These are phyloP conservation scores for Clitoria ternatea DNA, from an alignment of 306 rosid genomes.

Conservation along the genomic window DNA sequence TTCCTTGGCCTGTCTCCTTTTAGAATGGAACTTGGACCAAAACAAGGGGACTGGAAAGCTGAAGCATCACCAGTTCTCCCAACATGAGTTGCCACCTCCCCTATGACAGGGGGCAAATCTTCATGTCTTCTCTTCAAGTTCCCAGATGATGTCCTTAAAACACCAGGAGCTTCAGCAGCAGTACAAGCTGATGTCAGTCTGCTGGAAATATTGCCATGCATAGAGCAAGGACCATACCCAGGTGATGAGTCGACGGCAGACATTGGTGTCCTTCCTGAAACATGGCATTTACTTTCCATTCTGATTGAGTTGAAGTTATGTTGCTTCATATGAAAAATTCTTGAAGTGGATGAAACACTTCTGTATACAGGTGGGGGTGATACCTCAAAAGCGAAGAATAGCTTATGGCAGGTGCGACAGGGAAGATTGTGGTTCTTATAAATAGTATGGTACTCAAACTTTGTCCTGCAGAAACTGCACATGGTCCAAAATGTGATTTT, in stretches of 20 bases:
- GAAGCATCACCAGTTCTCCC: slow-evolving; percentile 34
- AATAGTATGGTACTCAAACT: slow-evolving; percentile 49
- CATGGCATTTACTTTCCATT: slow-evolving; percentile 27
- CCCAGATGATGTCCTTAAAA: slow-evolving; percentile 25
- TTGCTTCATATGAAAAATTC: slow-evolving; percentile 27
- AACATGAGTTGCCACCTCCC: slow-evolving; percentile 25
- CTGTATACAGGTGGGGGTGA: slow-evolving; percentile 33
- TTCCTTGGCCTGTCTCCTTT: slow-evolving; percentile 42
- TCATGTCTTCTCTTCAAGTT: slow-evolving; percentile 43
- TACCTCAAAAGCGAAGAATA: slow-evolving; percentile 53
- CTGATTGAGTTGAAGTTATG: slow-evolving; percentile 30
- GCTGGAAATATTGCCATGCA: slow-evolving; percentile 23
- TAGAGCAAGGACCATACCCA: slow-evolving; percentile 32
- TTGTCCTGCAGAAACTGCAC: slow-evolving; percentile 50
- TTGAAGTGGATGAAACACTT: slow-evolving; percentile 33
- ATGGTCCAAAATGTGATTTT: slow-evolving; percentile 71
- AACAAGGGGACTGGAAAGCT: slow-evolving; percentile 24
- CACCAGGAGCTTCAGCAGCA: slow-evolving; percentile 40
- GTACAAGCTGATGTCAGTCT: slow-evolving; percentile 26
- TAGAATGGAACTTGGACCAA: slow-evolving; percentile 29
- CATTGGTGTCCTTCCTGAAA: slow-evolving; percentile 34
- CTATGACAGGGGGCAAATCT: slow-evolving; percentile 22
- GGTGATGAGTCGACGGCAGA: slow-evolving; percentile 30
- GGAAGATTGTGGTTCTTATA: slow-evolving; percentile 36
- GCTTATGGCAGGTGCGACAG: slow-evolving; percentile 44